These are phyloP conservation scores for Camelina sativa DNA, from an alignment of 345 rosid species.

Conservation along the genomic window DNA sequence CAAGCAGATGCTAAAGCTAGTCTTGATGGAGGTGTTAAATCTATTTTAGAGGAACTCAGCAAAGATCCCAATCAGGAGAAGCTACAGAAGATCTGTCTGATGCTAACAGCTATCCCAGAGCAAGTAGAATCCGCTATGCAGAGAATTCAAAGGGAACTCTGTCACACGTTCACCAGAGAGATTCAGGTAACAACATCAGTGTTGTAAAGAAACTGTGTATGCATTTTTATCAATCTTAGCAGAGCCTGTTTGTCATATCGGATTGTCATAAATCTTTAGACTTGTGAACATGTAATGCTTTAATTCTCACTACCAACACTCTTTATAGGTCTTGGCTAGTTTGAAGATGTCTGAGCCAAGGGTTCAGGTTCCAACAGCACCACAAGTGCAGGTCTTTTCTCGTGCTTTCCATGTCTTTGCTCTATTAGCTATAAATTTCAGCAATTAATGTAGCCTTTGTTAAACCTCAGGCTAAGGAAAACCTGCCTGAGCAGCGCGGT, in stretches of 20 bases:
- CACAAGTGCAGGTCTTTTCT: conserved; percentile 52
- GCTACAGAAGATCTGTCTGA: conserved; percentile 52
- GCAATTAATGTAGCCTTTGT: conserved; percentile 11
- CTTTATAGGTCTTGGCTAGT: conserved; percentile 52
- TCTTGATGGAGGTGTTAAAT: conserved; percentile 63
- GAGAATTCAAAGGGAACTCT: conserved; percentile 60
- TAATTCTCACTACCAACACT: conserved; percentile 12
- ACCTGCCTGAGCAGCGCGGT: conserved; percentile 11
- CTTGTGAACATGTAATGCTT: conserved; percentile 7
- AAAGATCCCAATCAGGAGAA: conserved; percentile 56
- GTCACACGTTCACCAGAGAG: conserved; percentile 55
- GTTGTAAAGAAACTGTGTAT: background rate
- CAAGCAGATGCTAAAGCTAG: conserved; percentile 66
- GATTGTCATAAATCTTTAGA: background rate
- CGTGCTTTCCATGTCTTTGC: conserved; percentile 4
- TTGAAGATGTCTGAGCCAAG: conserved; percentile 43
- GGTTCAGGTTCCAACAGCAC: conserved; percentile 40
- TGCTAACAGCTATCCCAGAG: conserved; percentile 61
- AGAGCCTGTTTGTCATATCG: conserved; percentile 6
- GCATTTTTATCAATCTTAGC: conserved; percentile 1
- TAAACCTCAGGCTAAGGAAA: conserved; percentile 11
- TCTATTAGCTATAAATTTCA: conserved; percentile 4
- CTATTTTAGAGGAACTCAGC: conserved; percentile 62
- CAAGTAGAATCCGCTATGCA: conserved; percentile 59
- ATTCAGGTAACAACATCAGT: conserved; percentile 56